Percentiles rank a stretch among this genome's conserved stretches.
These are phyloP conservation scores for Penicillium sp. DNA, from an alignment of 2,329 filamentous ascomycete genomes.

Conservation along the genomic window DNA sequence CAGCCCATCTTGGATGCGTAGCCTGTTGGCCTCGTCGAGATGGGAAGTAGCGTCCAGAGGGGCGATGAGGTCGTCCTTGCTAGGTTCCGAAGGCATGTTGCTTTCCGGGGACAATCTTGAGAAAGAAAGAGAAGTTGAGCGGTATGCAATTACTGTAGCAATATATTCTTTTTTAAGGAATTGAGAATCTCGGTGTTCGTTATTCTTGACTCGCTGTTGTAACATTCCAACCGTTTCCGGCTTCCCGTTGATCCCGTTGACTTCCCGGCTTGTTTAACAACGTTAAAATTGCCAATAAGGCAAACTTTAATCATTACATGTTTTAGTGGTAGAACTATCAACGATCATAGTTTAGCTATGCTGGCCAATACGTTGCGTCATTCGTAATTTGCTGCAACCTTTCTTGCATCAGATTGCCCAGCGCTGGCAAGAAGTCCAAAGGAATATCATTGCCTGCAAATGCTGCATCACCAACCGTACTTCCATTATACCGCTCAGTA, in stretches of 20 bases:
- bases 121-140: background rate
- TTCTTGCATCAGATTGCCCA: background rate
- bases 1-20: background rate
- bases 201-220: background rate
- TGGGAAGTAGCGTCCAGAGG: background rate
- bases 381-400: conserved; percentile 2
- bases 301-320: background rate
- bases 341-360: background rate
- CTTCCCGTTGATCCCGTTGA: background rate
- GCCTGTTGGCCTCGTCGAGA: background rate
- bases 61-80: background rate
- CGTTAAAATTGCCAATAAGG: background rate
- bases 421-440: background rate
- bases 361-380: background rate
- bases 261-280: background rate
- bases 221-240: background rate
- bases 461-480: background rate
- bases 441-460: background rate
- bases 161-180: no score
- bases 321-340: no score
- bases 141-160: background rate
- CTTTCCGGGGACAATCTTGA: background rate
- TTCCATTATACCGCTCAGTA: conserved; percentile 1
- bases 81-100: background rate
- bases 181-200: background rate